These are phyloP conservation scores for Metarhizium album DNA, from an alignment of 2,329 filamentous ascomycete genomes.

Conservation along the genomic window DNA sequence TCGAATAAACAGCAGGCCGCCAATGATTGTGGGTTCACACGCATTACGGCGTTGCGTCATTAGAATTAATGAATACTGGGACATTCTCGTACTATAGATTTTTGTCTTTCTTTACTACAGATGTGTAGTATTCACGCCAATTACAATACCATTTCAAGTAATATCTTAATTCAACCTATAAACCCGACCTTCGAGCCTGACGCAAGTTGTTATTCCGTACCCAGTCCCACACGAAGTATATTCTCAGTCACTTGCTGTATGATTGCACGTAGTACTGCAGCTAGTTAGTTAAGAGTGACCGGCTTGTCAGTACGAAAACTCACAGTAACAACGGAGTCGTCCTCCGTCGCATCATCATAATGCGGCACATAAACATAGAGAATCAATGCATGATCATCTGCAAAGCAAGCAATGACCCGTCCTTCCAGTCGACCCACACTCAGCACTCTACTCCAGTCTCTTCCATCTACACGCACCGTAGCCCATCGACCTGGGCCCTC, in stretches of 20 bases:
- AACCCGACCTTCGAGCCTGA: not conserved
- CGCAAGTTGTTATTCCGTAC: not conserved
- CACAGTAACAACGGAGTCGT: slow-evolving; percentile 69
- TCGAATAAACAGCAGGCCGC: not conserved
- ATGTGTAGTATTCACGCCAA: not conserved
- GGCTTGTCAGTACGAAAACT: slow-evolving; percentile 16
- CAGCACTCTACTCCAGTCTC: slow-evolving; percentile 89
- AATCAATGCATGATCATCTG: slow-evolving; percentile 68
- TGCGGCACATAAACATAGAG: slow-evolving; percentile 72
- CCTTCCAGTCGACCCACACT: slow-evolving; percentile 85
- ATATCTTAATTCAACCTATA: not conserved
- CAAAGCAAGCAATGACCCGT: slow-evolving; percentile 85
- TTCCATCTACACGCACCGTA: slow-evolving; percentile 80
- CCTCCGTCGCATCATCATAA: slow-evolving; percentile 52
- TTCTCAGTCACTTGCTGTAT: slow-evolving; percentile 21
- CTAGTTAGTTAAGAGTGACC: slow-evolving; percentile 13
- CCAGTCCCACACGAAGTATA: not conserved
- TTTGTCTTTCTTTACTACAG: not conserved
- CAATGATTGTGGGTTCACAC: not conserved
- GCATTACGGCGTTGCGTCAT: slow-evolving; percentile 2
- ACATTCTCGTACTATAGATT: slow-evolving; percentile 5
- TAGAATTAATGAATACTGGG: slow-evolving; percentile 1
- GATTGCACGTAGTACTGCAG: slow-evolving; percentile 33
- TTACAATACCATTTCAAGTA: not conserved
- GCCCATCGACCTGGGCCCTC: slow-evolving; percentile 78